phyloP scores from a whole-genome alignment of 371 early-diverging fungal species.

The Mortierella sp. region DNA sequence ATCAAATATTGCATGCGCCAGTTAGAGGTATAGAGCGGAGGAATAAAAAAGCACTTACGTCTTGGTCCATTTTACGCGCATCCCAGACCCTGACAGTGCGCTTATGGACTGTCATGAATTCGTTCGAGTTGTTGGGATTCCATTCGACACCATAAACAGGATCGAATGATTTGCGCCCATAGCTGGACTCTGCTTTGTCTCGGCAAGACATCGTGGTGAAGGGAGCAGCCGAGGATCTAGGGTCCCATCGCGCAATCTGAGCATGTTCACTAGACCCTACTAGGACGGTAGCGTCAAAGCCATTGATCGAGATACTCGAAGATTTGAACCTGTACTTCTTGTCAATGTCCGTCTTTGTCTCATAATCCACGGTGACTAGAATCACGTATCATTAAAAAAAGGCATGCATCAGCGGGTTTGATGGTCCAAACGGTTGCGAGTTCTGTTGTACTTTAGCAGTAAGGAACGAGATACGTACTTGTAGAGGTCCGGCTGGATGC shows the following conservation, averaged over 20 bases:
- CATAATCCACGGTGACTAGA: conserved; percentile 3
- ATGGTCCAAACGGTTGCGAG: too few relatives aligned
- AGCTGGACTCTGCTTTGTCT: neutral
- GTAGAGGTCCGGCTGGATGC: too few relatives aligned
- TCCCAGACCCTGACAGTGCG: conserved; percentile 41
- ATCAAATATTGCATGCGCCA: too few relatives aligned
- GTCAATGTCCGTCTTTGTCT: conserved; percentile 5
- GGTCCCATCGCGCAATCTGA: conserved; percentile 41
- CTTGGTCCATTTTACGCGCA: conserved; percentile 22
- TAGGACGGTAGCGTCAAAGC: conserved; percentile 21
- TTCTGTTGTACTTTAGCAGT: too few relatives aligned
- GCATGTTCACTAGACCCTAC: conserved; percentile 25
- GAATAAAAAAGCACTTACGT: conserved; percentile 17
- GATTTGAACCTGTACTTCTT: conserved; percentile 2
- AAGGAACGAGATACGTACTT: neutral
- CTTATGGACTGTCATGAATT: conserved; percentile 33
- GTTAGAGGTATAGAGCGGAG: too few relatives aligned
- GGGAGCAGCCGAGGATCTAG: conserved; percentile 9
- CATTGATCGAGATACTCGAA: conserved; percentile 25
- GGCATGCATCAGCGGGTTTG: too few relatives aligned
- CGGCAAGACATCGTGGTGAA: too few relatives aligned
- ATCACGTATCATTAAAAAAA: neutral
- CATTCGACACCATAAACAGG: conserved; percentile 29
- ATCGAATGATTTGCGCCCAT: conserved; percentile 1
- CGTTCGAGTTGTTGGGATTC: conserved; percentile 27